Conservation (phyloP, 768 basidiomycete genomes). For the Collybiopsis confluens region DNA sequence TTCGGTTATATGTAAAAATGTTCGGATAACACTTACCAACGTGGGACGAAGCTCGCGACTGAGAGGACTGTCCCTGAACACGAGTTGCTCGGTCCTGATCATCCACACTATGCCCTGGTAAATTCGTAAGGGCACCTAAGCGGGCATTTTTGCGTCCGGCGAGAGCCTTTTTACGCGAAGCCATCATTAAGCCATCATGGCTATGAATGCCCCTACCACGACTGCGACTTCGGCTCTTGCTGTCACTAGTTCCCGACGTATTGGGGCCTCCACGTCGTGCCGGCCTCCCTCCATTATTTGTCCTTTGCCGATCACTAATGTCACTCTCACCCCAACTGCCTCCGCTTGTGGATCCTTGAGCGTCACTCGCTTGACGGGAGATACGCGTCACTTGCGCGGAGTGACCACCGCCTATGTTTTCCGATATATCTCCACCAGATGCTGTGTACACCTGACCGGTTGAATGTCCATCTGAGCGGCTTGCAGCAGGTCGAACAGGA, state of each 20-base stretch:
- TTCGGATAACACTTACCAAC: not conserved
- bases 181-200: slow-evolving; percentile 7
- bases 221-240: not conserved
- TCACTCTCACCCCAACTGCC: slow-evolving; percentile 24
- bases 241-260: not conserved
- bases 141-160: not conserved
- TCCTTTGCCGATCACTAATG: not conserved
- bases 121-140: not conserved
- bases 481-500: not conserved
- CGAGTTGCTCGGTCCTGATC: not conserved
- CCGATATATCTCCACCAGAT: not conserved
- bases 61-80: not conserved
- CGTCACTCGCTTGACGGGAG: slow-evolving; percentile 6
- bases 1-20: not conserved
- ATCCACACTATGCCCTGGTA: not conserved
- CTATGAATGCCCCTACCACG: not conserved
- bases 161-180: slow-evolving; percentile 2
- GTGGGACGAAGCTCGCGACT: not conserved
- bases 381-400: not conserved
- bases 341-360: slow-evolving; percentile 19
- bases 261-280: not conserved
- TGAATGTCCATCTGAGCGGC: not conserved
- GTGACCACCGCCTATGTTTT: not conserved
- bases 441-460: not conserved
- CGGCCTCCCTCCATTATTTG: not conserved